Conservation (phyloP, 2,329 filamentous ascomycete genomes). For the Cylindrodendrum hubeiense region DNA sequence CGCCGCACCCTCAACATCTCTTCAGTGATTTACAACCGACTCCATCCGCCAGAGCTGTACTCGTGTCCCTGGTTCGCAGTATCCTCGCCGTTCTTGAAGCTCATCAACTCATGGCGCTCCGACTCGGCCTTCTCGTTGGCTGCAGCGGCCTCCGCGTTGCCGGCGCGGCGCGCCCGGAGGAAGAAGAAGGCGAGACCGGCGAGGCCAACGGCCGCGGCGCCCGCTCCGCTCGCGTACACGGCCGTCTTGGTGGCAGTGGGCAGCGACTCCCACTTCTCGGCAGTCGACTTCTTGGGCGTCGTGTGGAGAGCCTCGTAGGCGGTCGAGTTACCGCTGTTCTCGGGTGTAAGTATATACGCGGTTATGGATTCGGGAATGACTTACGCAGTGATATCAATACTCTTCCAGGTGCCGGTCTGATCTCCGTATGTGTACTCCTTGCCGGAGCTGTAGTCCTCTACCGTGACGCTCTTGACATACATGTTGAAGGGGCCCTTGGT, state of each 20-base stretch:
- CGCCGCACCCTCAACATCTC: background rate
- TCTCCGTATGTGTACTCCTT: constrained; percentile 76
- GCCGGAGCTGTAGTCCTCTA: constrained; percentile 71
- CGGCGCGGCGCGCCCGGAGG: constrained; percentile 65
- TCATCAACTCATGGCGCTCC: constrained; percentile 65
- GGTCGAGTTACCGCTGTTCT: constrained; percentile 68
- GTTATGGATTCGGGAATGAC: constrained; percentile 39
- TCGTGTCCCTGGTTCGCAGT: constrained; percentile 42
- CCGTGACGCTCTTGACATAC: constrained; percentile 72
- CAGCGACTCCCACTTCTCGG: constrained; percentile 68
- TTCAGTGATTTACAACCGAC: constrained; percentile 20
- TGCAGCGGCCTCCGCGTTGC: constrained; percentile 62
- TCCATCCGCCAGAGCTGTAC: constrained; percentile 38
- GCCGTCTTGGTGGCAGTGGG: constrained; percentile 63
- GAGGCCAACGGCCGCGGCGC: constrained; percentile 57
- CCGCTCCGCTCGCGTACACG: constrained; percentile 63
- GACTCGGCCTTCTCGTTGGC: constrained; percentile 58
- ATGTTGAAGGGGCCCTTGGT: constrained; percentile 76
- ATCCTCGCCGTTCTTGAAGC: constrained; percentile 54
- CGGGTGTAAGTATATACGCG: constrained; percentile 8
- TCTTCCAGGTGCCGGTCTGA: constrained; percentile 70
- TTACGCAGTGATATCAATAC: constrained; percentile 70
- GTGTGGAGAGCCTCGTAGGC: constrained; percentile 58
- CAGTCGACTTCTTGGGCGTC: constrained; percentile 56
- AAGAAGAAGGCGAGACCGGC: constrained; percentile 63